A percentile compares a stretch with the other conserved stretches of the same genome.
These are phyloP conservation scores for Termitomyces sp. DNA, from an alignment of 768 basidiomycete genomes.

Conservation along the genomic window DNA sequence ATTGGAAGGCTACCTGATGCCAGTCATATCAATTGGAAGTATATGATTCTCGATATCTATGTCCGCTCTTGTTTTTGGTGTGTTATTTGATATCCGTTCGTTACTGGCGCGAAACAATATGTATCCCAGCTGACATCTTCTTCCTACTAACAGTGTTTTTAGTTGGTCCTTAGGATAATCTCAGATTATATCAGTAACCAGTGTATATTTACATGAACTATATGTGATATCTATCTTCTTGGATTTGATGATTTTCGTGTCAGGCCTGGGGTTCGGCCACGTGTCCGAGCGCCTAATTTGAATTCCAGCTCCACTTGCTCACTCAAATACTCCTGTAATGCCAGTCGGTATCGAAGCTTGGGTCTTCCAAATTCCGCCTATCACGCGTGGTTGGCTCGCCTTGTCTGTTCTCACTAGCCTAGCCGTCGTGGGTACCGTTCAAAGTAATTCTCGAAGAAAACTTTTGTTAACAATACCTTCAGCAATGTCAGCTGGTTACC, in stretches of 20 bases:
- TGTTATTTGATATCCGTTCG: not conserved
- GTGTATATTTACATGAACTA: not conserved
- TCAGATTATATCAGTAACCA: not conserved
- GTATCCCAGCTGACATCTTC: not conserved
- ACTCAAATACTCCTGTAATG: conserved; percentile 33
- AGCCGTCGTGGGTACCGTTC: conserved; percentile 70
- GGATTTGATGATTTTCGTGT: not conserved
- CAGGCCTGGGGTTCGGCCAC: not conserved
- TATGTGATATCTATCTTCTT: not conserved
- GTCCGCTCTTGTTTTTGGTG: not conserved
- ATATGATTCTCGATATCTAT: not conserved
- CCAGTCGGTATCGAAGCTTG: conserved; percentile 86
- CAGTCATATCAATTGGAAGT: not conserved
- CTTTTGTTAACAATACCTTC: not conserved
- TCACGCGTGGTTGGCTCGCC: conserved; percentile 83
- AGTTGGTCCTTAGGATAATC: not conserved
- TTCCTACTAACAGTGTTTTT: not conserved
- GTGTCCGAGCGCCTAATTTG: conserved; percentile 4
- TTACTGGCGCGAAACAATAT: not conserved
- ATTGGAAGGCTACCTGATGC: not conserved
- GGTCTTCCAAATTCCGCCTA: conserved; percentile 87
- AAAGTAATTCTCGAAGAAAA: not conserved
- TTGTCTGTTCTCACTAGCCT: conserved; percentile 77
- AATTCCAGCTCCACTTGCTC: not conserved
- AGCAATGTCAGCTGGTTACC: conserved; percentile 93